These are phyloP conservation scores for Vickermania spadyakhi DNA, from an alignment of 208 protist species.

Conservation along the genomic window DNA sequence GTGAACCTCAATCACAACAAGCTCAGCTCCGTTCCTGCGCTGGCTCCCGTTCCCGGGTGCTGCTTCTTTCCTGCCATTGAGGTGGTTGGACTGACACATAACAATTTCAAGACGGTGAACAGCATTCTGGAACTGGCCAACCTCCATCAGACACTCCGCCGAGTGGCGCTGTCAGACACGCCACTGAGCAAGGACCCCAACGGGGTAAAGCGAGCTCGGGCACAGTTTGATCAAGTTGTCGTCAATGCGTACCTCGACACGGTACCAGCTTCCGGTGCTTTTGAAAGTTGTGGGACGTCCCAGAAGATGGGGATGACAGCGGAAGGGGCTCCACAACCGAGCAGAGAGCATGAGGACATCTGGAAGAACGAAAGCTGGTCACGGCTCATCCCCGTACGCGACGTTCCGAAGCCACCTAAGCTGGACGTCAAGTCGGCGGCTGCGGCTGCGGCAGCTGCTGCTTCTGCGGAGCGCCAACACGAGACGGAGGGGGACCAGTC, in stretches of 20 bases:
- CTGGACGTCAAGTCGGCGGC: neutral
- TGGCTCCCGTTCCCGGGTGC: slow-evolving; percentile 29
- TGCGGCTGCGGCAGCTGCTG: slow-evolving; percentile 1
- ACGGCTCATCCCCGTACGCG: slow-evolving; percentile 8
- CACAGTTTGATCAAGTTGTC: slow-evolving; percentile 37
- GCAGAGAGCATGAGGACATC: slow-evolving; percentile 6
- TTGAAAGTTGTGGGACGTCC: slow-evolving; percentile 7
- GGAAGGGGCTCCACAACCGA: neutral
- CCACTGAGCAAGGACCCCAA: slow-evolving; percentile 23
- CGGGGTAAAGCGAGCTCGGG: slow-evolving; percentile 16
- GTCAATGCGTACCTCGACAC: slow-evolving; percentile 42
- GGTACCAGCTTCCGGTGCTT: neutral
- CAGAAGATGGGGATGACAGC: neutral
- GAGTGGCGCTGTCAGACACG: slow-evolving; percentile 57
- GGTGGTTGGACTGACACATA: slow-evolving; percentile 52
- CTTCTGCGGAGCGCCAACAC: slow-evolving; percentile 4
- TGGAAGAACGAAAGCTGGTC: slow-evolving; percentile 15
- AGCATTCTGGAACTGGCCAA: slow-evolving; percentile 36
- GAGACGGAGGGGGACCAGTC: neutral
- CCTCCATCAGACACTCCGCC: slow-evolving; percentile 51
- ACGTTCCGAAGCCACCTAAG: neutral
- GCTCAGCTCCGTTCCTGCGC: slow-evolving; percentile 35
- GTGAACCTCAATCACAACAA: slow-evolving; percentile 81
- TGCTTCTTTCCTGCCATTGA: slow-evolving; percentile 60
- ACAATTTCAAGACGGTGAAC: slow-evolving; percentile 32